Evolutionary conservation across 192 early-diverging fungal species (phyloP), one percentile per base, ranked within the genome.

Genomic region (Mortierella alpina): DNA sequence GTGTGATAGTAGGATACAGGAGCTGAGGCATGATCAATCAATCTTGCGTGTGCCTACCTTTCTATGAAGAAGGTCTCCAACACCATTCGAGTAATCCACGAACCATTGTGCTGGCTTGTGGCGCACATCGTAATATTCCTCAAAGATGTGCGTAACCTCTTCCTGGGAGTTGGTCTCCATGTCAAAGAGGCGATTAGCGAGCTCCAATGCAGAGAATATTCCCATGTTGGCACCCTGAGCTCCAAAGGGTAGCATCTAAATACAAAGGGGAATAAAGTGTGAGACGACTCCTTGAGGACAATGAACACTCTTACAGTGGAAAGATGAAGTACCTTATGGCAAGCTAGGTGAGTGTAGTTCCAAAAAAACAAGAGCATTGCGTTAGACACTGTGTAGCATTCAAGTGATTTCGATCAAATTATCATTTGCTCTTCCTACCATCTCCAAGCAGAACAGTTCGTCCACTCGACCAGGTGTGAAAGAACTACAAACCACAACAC

Each of bases 381-480:
- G 2, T 15, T 14, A 56, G 54, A 18, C 12, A 56, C 9, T 22
- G 20, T n/a, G 20, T n/a, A 46, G 9, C 4, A 46, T 48, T 15
- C 8, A 2, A 63, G 61, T 5, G 31, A 49, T 45, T 8, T 8
- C 11, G 9, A 58, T 58, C 10, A 20, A 18, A 0, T 47, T 63
- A 47, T 17, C 31, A 3, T 64, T 20, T 52, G 10, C 22, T 2
- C 23, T n/a, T 51, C 50, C 70, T 70, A 77, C 74, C 66, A 65
- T 77, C 74, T 51, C 74, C 74, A 14, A 53, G 45, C 44, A 77
- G 40, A 22, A 64, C 66, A 6, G 64, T 23, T 11, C 74, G 66
- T 6, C 74, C 74, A 15, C 50, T 20, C 39, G 69, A 64, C 74
- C 74, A 77, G 18, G 74, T 63, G 18, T 64, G 69, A 50, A 59